These are phyloP conservation scores for Mimosa bimucronata DNA, from an alignment of 306 rosid species.

Conservation along the genomic window DNA sequence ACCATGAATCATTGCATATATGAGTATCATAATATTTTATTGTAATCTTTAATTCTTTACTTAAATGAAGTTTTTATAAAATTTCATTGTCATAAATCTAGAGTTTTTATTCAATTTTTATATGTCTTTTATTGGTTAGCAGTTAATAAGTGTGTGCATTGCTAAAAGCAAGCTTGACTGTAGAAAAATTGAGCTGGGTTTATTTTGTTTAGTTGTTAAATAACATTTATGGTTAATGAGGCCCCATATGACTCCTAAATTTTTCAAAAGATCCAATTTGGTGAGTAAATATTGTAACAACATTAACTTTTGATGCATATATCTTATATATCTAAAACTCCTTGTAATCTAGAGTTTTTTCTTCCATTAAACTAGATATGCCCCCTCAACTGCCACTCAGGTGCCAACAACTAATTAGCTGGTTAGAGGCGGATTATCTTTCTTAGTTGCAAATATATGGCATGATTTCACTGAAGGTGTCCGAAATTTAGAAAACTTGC, in stretches of 20 bases:
- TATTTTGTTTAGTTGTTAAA: slow-evolving; percentile 4
- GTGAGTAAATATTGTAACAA: slow-evolving; percentile 16
- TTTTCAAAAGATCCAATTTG: slow-evolving; percentile 24
- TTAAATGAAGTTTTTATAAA: neutral
- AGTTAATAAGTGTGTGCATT: neutral
- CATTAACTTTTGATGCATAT: neutral
- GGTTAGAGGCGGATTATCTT: neutral
- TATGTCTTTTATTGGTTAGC: slow-evolving; percentile 10
- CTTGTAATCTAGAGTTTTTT: neutral
- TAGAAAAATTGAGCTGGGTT: neutral
- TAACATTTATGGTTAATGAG: neutral
- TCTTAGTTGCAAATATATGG: neutral
- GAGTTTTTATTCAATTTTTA: neutral
- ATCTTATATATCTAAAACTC: neutral
- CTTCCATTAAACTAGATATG: slow-evolving; percentile 25
- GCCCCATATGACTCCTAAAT: neutral
- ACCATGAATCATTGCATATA: slow-evolving; percentile 21
- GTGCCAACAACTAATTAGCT: neutral
- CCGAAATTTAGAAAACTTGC: neutral
- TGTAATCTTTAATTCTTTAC: neutral
- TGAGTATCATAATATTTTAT: slow-evolving; percentile 10
- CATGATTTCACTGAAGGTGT: neutral
- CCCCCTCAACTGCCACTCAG: neutral
- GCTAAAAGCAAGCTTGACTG: neutral
- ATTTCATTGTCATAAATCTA: neutral